These are phyloP conservation scores for Phytophthora cryptogea DNA, from an alignment of 352 stramenopile genomes.

Conservation along the genomic window DNA sequence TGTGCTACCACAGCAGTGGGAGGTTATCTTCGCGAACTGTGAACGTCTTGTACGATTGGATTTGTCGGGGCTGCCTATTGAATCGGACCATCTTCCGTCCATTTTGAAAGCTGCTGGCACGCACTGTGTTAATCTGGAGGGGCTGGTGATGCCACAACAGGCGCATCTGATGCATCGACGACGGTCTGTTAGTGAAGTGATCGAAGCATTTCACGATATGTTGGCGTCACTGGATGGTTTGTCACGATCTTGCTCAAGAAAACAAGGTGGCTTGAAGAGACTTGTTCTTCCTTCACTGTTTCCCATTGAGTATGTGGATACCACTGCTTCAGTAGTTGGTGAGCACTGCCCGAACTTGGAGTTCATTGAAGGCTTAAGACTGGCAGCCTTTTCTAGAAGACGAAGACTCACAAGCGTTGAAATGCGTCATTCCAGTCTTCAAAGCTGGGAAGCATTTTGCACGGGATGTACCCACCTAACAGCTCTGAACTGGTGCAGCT, in stretches of 20 bases:
- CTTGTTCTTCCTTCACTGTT: conserved; percentile 38
- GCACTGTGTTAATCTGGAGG: conserved; percentile 15
- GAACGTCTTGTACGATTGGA: conserved; percentile 11
- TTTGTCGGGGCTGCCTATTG: conserved; percentile 13
- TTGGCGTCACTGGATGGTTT: conserved; percentile 5
- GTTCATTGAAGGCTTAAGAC: conserved; percentile 29
- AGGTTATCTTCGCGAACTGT: conserved; percentile 8
- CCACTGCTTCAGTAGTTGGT: conserved; percentile 23
- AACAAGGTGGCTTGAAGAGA: conserved; percentile 22
- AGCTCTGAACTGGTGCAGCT: conserved; percentile 34
- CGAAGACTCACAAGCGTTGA: conserved; percentile 32
- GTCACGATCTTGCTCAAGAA: conserved; percentile 1
- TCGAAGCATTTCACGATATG: conserved; percentile 16
- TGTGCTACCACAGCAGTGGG: conserved; percentile 4
- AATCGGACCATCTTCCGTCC: conserved; percentile 16
- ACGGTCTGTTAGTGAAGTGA: conserved; percentile 6
- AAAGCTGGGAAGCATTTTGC: conserved; percentile 38
- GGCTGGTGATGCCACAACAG: conserved; percentile 26
- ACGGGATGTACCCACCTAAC: conserved; percentile 25
- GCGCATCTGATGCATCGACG: conserved; percentile 11
- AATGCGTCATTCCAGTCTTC: conserved; percentile 28
- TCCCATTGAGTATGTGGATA: conserved; percentile 34
- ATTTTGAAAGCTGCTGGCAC: conserved; percentile 12
- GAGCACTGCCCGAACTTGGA: conserved; percentile 26
- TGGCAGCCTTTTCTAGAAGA: conserved; percentile 32